Evolutionary conservation across 2,329 filamentous ascomycete species (phyloP).

Genomic region (Fusarium agapanthi): DNA sequence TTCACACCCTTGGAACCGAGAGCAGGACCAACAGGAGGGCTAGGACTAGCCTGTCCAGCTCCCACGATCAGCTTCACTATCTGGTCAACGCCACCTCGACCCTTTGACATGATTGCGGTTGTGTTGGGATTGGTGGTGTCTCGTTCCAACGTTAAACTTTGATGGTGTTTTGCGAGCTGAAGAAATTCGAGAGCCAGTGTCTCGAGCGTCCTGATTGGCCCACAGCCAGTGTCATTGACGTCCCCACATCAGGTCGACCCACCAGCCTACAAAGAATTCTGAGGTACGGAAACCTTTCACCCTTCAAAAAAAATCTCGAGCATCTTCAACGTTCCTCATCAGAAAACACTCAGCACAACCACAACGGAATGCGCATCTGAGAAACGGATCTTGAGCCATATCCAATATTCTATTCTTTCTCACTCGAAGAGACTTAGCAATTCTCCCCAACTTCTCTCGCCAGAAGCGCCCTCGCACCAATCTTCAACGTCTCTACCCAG

Average conservation of each 20-base stretch:
- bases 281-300: background rate
- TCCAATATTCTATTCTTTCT: too few relatives aligned
- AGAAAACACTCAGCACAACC: background rate
- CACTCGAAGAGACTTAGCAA: background rate
- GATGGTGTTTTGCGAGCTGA: conserved; percentile 31
- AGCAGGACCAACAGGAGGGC: conserved; percentile 94
- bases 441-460: background rate
- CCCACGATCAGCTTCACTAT: conserved; percentile 98
- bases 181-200: conserved; percentile 40
- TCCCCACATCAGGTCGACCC: conserved; percentile 27
- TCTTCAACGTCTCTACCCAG: background rate
- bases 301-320: conserved; percentile 26
- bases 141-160: conserved; percentile 5
- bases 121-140: conserved; percentile 17
- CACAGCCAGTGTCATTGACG: conserved; percentile 8
- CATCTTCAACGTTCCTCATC: background rate
- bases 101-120: conserved; percentile 61
- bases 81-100: conserved; percentile 64
- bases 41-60: conserved; percentile 92
- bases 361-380: background rate
- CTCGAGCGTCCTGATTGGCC: conserved; percentile 37
- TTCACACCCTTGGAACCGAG: conserved; percentile 98
- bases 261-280: conserved; percentile 10
- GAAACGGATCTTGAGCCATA: background rate
- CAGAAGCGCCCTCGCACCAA: background rate